Evolutionary conservation across 805 yeast species (phyloP), one percentile per base, ranked within the genome.

Genomic region (Clavispora santaluciae): DNA sequence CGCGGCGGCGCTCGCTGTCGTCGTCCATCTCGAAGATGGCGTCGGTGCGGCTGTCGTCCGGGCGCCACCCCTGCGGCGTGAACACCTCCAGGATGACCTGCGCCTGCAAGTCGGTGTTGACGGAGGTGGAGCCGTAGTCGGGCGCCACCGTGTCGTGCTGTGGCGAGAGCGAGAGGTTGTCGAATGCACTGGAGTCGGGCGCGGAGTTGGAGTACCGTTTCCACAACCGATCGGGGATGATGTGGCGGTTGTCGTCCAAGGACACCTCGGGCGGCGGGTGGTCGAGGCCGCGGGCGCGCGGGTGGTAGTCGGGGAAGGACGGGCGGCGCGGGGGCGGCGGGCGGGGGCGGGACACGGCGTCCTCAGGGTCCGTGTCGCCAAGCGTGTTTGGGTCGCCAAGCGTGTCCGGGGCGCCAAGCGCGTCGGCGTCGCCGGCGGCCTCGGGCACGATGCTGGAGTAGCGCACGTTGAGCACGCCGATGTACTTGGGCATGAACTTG

Each of bases 381-480:
- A 13, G n/a, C n/a, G n/a, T n/a, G n/a, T n/a, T n/a, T n/a, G n/a
- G n/a, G n/a, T n/a, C n/a, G n/a, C n/a, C n/a, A n/a, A n/a, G n/a
- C 11, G 25, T 23, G 8, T 23, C 25, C 8, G 13, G 17, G 25
- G 16, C 7, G 10, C 23, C 21, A 8, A n/a, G 40, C 40, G 9
- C 33, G n/a, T n/a, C 46, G 21, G 45, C 42, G 13, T 39, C 34
- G n/a, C 42, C 41, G 31, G 31, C 31, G 31, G 54, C 62, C 39
- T 66, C 71, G 20, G 57, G 57, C 8, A 68, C 57, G 26, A 73
- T 60, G 45, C 79, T 75, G 41, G 77, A 70, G 57, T 89, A 91
- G 43, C 98, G 74, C 4, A 91, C 98, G 59, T 91, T 91, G 41
- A 91, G 67, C 1, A 91, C 97, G 6, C 99, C 99, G 40, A 91